Conservation (phyloP, 352 stramenopile species). For the Phytophthora foliorum region DNA sequence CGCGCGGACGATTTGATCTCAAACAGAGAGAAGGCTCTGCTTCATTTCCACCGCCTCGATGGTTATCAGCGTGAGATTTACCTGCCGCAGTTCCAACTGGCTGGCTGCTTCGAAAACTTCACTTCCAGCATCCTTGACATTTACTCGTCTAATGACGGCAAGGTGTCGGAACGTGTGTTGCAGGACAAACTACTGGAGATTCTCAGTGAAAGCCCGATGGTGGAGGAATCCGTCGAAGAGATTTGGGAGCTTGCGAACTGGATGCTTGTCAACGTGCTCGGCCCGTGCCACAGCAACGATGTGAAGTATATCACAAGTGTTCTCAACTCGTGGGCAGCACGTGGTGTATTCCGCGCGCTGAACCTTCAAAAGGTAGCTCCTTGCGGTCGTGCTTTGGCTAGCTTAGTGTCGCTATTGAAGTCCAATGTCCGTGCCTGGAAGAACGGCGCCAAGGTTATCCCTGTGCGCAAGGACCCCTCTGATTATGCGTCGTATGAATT, state of each 20-base stretch:
- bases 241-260: constrained; percentile 98
- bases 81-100: constrained; percentile 98
- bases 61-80: constrained; percentile 98
- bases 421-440: constrained; percentile 78
- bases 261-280: constrained; percentile 95
- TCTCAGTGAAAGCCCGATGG: constrained; percentile 81
- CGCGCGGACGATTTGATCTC: constrained; percentile 93
- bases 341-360: constrained; percentile 82
- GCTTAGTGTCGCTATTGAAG: constrained; percentile 79
- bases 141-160: constrained; percentile 64
- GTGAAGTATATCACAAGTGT: constrained; percentile 92
- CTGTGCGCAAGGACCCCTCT: constrained; percentile 81
- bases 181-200: constrained; percentile 89
- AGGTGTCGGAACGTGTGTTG: constrained; percentile 74
- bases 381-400: constrained; percentile 73
- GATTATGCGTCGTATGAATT: constrained; percentile 91
- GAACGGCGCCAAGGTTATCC: constrained; percentile 83
- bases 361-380: constrained; percentile 76
- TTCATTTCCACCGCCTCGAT: constrained; percentile 97
- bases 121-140: constrained; percentile 79
- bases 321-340: constrained; percentile 81
- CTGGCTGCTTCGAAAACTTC: constrained; percentile 96
- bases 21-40: constrained; percentile 87
- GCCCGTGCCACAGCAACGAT: constrained; percentile 95
- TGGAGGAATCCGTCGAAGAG: constrained; percentile 95